Evolutionary conservation across 352 stramenopile genomes (phyloP), one percentile per base, ranked within the genome.

Genomic region (Pythium monospermum): DNA sequence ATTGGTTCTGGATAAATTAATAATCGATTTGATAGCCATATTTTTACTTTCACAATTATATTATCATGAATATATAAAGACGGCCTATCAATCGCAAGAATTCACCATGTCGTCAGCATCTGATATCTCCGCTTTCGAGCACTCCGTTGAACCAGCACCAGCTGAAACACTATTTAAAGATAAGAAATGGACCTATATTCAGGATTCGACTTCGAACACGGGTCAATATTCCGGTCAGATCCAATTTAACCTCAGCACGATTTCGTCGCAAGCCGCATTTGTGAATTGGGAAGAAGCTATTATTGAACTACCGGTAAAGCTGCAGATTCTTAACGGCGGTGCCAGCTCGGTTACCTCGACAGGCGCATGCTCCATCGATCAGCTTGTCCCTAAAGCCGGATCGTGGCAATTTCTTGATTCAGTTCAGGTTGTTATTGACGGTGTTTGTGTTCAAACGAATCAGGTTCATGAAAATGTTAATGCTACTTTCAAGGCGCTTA

Each of bases 121-220:
- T 18, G 48, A 58, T 58, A 58, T 58, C 44, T 58, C 50, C 22
- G 50, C 50, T 51, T 58, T 45, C 32, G 50, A 58, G 44, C 50
- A 58, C 26, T 58, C 50, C 18, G 50, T 58, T 28, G 50, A 58
- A 41, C 50, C 50, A 51, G 50, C 32, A 30, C 50, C 39, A 58
- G 28, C 50, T 49, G 50, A 58, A 25, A 58, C 50, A n/a, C 50
- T 58, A 16, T 58, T 58, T 31, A 36, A 30, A 8, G 50, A 58
- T 36, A 58, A 58, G 50, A 58, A 58, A 51, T 58, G 50, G 50
- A 58, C 50, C 11, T 43, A 58, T 49, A 58, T 50, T 58, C 50
- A 58, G 40, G 50, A 58, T 44, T 58, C 50, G 6, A 58, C 50
- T 1, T 58, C 50, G 35, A 58, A 58, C 22, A 58, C 50, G 23